Evolutionary conservation across 1,139 yeast species (phyloP), one percentile per base, ranked within the genome.

Genomic region (Candida sojae): DNA sequence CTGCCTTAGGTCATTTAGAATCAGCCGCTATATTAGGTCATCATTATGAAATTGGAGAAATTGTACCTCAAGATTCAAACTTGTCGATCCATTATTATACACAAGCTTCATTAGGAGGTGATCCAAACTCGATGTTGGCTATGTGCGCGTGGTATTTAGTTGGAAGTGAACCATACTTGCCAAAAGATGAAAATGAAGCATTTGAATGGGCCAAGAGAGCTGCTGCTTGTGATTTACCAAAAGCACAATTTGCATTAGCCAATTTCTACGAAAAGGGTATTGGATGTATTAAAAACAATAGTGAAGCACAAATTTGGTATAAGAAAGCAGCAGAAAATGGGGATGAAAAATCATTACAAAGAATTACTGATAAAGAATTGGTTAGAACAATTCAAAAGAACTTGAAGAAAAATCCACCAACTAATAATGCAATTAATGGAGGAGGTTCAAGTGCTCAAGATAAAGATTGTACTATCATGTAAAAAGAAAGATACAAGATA

Each of bases 141-240:
- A 77, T 93, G 76, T 91, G 97, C 66, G 97, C 97, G 2, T 93
- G 98, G 98, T 93, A 91, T 64, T 75, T 92, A 64, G 87, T 90
- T 32, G 99, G 99, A 1, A 86, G 89, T 39, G 93, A 88, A 38
- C 92, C 93, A 17, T 83, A 84, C 51, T 76, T 93, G 55, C 86
- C 85, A 12, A 82, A 83, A 54, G 95, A 92, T 64, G 90, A 86
- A 53, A 79, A 73, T 49, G 97, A 92, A 66, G 96, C 97, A 1
- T 93, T 86, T 66, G 95, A 89, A 61, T 93, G 98, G 98, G 97
- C 97, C 1, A 71, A 82, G 50, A 77, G 90, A 54, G 93, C 98
- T 0, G 97, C 98, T 0, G 73, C 78, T 47, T 71, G 82, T 43
- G 88, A 88, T 21, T 75, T 80, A 29, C 79, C 91, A 21, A 90